phyloP scores from a whole-genome alignment of 2,329 filamentous ascomycete genomes.

The Xylariomycetidae sp. region DNA sequence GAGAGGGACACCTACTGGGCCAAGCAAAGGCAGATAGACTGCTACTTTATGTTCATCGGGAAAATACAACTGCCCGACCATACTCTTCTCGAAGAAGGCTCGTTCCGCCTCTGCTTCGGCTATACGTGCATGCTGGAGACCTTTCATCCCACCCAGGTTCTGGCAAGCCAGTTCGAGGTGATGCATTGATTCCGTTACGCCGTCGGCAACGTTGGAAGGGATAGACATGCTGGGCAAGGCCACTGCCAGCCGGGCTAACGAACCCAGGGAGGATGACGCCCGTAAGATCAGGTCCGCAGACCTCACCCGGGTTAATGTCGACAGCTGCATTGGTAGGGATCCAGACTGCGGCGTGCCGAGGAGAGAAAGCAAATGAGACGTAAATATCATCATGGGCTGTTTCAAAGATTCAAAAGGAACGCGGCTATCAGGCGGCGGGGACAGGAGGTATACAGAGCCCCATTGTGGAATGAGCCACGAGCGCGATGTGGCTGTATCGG shows the following conservation, averaged over 20 bases:
- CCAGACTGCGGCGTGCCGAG: constrained; percentile 79
- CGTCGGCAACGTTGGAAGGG: constrained; percentile 77
- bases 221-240: constrained; percentile 89
- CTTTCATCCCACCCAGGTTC: constrained; percentile 60
- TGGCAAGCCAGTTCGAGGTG: constrained; percentile 76
- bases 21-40: constrained; percentile 87
- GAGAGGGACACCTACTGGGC: constrained; percentile 85
- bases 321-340: constrained; percentile 79
- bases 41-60: constrained; percentile 98
- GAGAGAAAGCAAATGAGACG: constrained; percentile 81
- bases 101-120: constrained; percentile 87
- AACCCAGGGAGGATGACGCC: constrained; percentile 90
- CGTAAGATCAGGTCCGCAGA: constrained; percentile 81
- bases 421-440: constrained; percentile 38
- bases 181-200: constrained; percentile 72
- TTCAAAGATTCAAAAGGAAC: constrained; percentile 65
- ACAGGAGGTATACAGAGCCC: constrained; percentile 67
- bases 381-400: constrained; percentile 83
- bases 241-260: constrained; percentile 76
- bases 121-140: constrained; percentile 73
- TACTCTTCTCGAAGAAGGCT: constrained; percentile 97
- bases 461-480: constrained; percentile 95
- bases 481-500: constrained; percentile 46
- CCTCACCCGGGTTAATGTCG: constrained; percentile 79
- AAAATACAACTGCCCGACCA: constrained; percentile 98